Base-by-base conservation (phyloP, 1,139 yeast species). In the Hansenula sp. region DNA sequence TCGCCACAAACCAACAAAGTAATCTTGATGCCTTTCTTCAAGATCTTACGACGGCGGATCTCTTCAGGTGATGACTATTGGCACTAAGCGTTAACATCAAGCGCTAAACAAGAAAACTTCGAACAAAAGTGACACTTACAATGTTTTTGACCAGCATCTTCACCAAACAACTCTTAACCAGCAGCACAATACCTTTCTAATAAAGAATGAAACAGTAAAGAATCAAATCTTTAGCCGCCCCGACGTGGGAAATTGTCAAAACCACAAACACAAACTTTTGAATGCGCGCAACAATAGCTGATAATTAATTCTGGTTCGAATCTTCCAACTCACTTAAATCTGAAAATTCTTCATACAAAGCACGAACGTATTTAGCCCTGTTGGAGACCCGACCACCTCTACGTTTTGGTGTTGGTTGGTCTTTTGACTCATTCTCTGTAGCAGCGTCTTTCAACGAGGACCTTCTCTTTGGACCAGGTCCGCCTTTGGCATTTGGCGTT, bases 1-100 rank as follows among this genome's bases (percentile, higher is more conserved):
- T 77, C 80, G 21, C 87, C 88, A 53, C 78, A 68, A 41, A 81
- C 69, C 72, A 81, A 68, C 37, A 78, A 59, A 8, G 81, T 74
- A 55, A 81, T 72, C 47, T 76, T 77, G 58, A 79, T 74, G 30
- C 82, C 77, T 57, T 76, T 78, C 62, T 76, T 79, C 53, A 80
- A 67, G 43, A 79, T 77, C 62, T 79, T 80, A 42, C 78, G 72
- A 61, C 78, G 79, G 47, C 86, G 77, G 53, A 81, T 66, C 49
- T 65, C 68, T 43, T 68, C 71, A n/a, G 72, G 70, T 19, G 71
- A 62, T 8, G 58, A 48, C 66, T 63, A 40, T n/a, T 16, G 19
- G 8, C 5, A 16, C 9, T 19, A 18, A 7, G 6, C 5, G n/a
- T 17, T 21, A 30, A 9, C 16, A 7, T 9, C 16, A 34, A 13